Base-by-base conservation (phyloP, 2,329 filamentous ascomycete species). In the Hawksworthiomyces lignivorus region DNA sequence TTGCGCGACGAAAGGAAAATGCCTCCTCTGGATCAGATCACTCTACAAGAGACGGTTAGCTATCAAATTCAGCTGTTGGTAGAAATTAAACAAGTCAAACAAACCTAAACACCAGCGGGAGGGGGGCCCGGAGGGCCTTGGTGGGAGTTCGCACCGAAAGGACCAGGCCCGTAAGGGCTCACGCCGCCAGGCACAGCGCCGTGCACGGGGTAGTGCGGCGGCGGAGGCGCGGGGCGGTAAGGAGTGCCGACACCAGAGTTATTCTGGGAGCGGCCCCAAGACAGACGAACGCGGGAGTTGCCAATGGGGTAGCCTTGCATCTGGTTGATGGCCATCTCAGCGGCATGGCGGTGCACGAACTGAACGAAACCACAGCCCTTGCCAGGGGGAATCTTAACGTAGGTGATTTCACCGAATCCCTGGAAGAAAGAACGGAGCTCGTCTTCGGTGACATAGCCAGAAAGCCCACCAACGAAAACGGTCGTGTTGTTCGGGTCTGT, bases 391-490 rank as follows among this genome's bases (percentile, higher is more conserved):
- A 98, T 98, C 81, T 98, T 98, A 71, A 98, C 92, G 63, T 98
- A 98, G 56, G 92, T 98, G 61, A 98, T 98, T 64, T 98, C 92
- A 47, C 92, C 92, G 51, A 98, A 98, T 55, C 92, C 92, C 66
- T 98, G 92, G 82, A 98, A 98, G 77, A 98, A 98, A 1, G 89
- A 96, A 50, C 92, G 87, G n/a, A 98, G 83, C 73, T 98, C 92
- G 57, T 98, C 92, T 71, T 98, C 92, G 36, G 92, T 98, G 49
- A 98, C 92, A 58, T 98, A 98, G 52, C 92, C 92, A 28, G 89
- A 96, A 5, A 98, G 80, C 41, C 92, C 92, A 52, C 92, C 92
- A 42, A 98, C 92, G 57, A 98, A 98, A 49, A 98, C 92, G 17
- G 92, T 98, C 15, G 92, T 98, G 71, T 98, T 98, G 77, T 98